These are phyloP conservation scores for Phytophthora ohioensis DNA, from an alignment of 352 stramenopile species.

Conservation along the genomic window DNA sequence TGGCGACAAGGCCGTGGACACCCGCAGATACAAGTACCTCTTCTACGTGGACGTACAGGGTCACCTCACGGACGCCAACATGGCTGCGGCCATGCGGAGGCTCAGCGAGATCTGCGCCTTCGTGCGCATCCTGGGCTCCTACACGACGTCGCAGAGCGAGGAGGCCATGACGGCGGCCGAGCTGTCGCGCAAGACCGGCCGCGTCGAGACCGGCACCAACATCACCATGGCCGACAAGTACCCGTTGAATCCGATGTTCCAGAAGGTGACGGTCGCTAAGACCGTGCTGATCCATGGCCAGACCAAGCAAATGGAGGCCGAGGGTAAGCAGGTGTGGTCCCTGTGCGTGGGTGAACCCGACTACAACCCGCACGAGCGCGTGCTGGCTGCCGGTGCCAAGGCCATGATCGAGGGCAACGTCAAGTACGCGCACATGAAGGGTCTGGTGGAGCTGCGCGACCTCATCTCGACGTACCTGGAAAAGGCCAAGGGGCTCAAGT, in stretches of 20 bases:
- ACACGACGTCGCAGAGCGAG: slow-evolving; percentile 54
- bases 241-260: slow-evolving; percentile 84
- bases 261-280: slow-evolving; percentile 87
- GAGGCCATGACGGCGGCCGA: slow-evolving; percentile 22
- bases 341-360: slow-evolving; percentile 97
- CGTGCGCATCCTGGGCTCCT: slow-evolving; percentile 87
- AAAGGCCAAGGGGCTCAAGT: slow-evolving; percentile 89
- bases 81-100: slow-evolving; percentile 80
- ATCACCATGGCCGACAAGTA: slow-evolving; percentile 67
- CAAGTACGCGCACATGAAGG: slow-evolving; percentile 96
- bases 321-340: slow-evolving; percentile 91
- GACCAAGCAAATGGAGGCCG: slow-evolving; percentile 96
- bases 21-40: slow-evolving; percentile 76
- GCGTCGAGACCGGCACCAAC: slow-evolving; percentile 29
- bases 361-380: slow-evolving; percentile 89
- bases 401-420: slow-evolving; percentile 86
- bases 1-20: slow-evolving; percentile 30
- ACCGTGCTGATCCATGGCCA: slow-evolving; percentile 94
- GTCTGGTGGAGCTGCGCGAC: slow-evolving; percentile 86
- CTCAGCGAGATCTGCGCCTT: slow-evolving; percentile 87
- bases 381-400: slow-evolving; percentile 87
- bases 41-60: slow-evolving; percentile 83
- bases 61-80: slow-evolving; percentile 67
- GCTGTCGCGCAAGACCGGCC: slow-evolving; percentile 25
- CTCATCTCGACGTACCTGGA: slow-evolving; percentile 93